Conservation (phyloP, 2,329 filamentous ascomycete genomes). For the Aspergillus transmontanensis region DNA sequence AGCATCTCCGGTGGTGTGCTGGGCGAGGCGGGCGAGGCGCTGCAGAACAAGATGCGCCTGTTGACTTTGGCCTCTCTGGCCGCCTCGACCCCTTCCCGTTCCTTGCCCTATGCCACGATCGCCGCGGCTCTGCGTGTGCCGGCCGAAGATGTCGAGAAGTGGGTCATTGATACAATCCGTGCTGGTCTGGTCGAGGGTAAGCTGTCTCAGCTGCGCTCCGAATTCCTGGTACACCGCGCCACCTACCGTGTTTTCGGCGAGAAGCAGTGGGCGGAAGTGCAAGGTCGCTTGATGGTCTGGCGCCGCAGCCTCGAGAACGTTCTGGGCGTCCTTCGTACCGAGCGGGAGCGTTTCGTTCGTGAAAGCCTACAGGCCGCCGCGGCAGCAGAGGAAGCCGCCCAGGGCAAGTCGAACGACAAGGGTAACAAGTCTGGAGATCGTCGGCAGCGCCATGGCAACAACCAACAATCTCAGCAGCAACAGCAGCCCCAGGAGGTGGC, state of each 20-base stretch:
- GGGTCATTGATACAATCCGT: conserved; percentile 98
- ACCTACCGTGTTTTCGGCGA: conserved; percentile 97
- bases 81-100: conserved; percentile 77
- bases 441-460: conserved; percentile 33
- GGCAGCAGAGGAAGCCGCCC: conserved; percentile 34
- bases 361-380: conserved; percentile 62
- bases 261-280: conserved; percentile 97
- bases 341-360: conserved; percentile 76
- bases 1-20: conserved; percentile 81
- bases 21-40: conserved; percentile 71
- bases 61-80: conserved; percentile 90
- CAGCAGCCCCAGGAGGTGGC: conserved; percentile 36
- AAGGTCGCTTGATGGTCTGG: conserved; percentile 89
- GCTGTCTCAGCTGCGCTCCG: conserved; percentile 86
- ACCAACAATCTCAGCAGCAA: conserved; percentile 28
- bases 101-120: conserved; percentile 86
- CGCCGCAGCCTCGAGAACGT: conserved; percentile 78
- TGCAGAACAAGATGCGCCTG: conserved; percentile 94
- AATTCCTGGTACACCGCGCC: conserved; percentile 93
- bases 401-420: conserved; percentile 37
- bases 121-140: conserved; percentile 82
- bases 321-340: conserved; percentile 73
- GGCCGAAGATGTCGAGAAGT: conserved; percentile 86
- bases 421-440: conserved; percentile 35
- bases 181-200: conserved; percentile 95